Conservation (phyloP, 1,284 basidiomycete genomes). For the Rhodotorula sp. region DNA sequence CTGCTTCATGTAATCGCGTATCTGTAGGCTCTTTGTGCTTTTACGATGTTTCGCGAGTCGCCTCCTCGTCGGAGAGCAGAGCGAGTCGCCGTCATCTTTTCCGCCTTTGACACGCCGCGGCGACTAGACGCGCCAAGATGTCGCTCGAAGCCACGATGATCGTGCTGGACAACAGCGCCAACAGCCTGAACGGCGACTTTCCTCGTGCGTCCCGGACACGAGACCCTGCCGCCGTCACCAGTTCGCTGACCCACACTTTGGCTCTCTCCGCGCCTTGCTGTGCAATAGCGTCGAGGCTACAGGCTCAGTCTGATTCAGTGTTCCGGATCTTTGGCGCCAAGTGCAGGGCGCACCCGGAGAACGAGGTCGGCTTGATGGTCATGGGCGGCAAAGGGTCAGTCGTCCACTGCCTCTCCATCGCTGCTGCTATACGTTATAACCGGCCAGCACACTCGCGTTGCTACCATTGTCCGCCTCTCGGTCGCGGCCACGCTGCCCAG, state of each 20-base stretch:
- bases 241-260: neutral
- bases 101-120: neutral
- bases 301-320: slow-evolving; percentile 88
- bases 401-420: neutral
- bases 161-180: slow-evolving; percentile 53
- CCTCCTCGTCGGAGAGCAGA: neutral
- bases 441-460: neutral
- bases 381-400: slow-evolving; percentile 83
- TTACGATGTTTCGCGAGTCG: too few species aligned
- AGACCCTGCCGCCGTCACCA: neutral
- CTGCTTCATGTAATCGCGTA: too few species aligned
- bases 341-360: slow-evolving; percentile 93
- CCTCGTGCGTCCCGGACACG: slow-evolving; percentile 53
- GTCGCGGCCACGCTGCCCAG: too few species aligned
- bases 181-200: slow-evolving; percentile 80
- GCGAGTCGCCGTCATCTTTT: neutral
- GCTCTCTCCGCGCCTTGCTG: slow-evolving; percentile 1
- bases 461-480: neutral
- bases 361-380: slow-evolving; percentile 94
- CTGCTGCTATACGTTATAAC: too few species aligned
- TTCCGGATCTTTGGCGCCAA: slow-evolving; percentile 89
- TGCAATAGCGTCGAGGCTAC: slow-evolving; percentile 55
- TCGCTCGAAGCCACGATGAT: slow-evolving; percentile 91
- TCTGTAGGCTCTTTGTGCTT: too few species aligned
- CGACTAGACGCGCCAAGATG: slow-evolving; percentile 58